These are phyloP conservation scores for Penicillium crustosum DNA, from an alignment of 2,329 filamentous ascomycete species.

Conservation along the genomic window DNA sequence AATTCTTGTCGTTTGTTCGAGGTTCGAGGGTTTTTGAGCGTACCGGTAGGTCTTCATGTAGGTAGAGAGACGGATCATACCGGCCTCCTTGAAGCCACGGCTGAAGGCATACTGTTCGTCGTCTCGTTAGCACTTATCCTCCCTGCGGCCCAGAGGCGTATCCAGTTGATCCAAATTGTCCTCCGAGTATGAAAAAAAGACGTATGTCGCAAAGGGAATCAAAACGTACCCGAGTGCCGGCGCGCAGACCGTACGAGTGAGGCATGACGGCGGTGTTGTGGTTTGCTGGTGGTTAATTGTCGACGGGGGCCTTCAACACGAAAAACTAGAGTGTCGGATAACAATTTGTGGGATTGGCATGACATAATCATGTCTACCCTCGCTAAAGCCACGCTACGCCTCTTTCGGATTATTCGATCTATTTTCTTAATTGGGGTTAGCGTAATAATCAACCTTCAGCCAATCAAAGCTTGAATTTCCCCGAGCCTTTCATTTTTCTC, in stretches of 20 bases:
- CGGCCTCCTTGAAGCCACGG: constrained; percentile 91
- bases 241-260: constrained; percentile 83
- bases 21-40: constrained; percentile 34
- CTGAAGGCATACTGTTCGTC: constrained; percentile 78
- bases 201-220: constrained; percentile 8
- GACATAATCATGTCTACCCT: constrained; percentile 24
- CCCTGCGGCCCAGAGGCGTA: constrained; percentile 15
- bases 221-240: constrained; percentile 75
- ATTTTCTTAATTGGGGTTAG: not conserved
- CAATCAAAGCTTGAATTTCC: constrained; percentile 2
- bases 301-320: constrained; percentile 30
- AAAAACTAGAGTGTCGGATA: constrained; percentile 17
- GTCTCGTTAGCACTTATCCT: constrained; percentile 37
- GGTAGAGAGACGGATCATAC: constrained; percentile 87
- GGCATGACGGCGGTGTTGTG: constrained; percentile 68
- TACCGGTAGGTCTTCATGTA: constrained; percentile 94
- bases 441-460: not conserved
- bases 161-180: constrained; percentile 1
- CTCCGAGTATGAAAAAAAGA: constrained; percentile 5
- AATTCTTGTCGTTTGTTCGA: constrained; percentile 26
- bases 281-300: constrained; percentile 41
- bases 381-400: constrained; percentile 9
- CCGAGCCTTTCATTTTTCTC: not conserved
- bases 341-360: constrained; percentile 8
- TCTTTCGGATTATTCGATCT: not conserved